Conservation (phyloP, 129 eudicot species). For the Flaveria linearis region DNA sequence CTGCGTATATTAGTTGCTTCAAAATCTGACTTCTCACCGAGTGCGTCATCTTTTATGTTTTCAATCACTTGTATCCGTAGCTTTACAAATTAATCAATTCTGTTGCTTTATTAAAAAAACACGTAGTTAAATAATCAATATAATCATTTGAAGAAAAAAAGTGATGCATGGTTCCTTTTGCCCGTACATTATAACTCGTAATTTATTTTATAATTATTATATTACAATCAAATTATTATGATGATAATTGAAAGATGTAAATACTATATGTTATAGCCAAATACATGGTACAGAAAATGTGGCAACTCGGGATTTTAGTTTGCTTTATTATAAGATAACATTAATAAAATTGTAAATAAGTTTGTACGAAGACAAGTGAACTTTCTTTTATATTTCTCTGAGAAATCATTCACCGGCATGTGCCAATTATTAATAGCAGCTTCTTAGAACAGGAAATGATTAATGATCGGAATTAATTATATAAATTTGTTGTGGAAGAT, state of each 20-base stretch:
- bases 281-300: background rate
- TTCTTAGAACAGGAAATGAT: background rate
- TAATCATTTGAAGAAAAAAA: background rate
- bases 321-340: conserved; percentile 3
- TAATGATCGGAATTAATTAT: background rate
- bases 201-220: background rate
- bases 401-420: conserved; percentile 15
- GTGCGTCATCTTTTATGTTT: too few relatives aligned
- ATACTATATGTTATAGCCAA: conserved; percentile 8
- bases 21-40: too few relatives aligned
- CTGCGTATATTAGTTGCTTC: too few relatives aligned
- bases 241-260: background rate
- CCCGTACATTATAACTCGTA: background rate
- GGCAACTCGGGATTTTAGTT: conserved; percentile 21
- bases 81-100: background rate
- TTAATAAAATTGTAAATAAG: background rate
- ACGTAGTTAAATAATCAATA: background rate
- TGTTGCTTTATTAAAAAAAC: background rate
- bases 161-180: too few relatives aligned
- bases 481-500: background rate
- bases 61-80: too few relatives aligned
- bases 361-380: background rate
- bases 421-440: conserved; percentile 17
- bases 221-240: conserved; percentile 1
- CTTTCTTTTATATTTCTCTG: background rate